A percentile compares a stretch with the other conserved stretches of the same genome.
These are phyloP conservation scores for Colletotrichum falcatum DNA, from an alignment of 2,329 filamentous ascomycete species.

Conservation along the genomic window DNA sequence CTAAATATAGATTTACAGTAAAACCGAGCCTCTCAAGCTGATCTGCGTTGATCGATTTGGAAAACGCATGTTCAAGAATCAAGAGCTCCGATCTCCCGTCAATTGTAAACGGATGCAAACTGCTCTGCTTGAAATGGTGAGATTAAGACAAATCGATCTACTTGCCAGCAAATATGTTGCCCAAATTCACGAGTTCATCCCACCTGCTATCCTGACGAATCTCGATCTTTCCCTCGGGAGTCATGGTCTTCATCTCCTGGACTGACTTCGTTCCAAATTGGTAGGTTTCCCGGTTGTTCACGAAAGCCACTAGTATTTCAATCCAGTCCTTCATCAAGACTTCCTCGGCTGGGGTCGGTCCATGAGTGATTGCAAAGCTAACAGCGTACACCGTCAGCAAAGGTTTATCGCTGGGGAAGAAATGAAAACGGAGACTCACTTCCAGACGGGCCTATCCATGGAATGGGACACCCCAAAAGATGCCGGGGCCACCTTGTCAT, in stretches of 20 bases:
- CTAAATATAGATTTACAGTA: not conserved
- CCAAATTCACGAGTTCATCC: conserved; percentile 48
- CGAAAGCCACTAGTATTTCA: conserved; percentile 52
- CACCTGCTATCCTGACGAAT: conserved; percentile 52
- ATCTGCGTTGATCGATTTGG: too few relatives aligned
- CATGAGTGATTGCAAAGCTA: conserved; percentile 54
- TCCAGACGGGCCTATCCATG: conserved; percentile 59
- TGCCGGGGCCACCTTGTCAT: conserved; percentile 52
- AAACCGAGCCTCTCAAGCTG: not conserved
- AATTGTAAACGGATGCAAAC: not conserved
- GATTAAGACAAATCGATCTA: not conserved
- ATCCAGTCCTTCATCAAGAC: conserved; percentile 55
- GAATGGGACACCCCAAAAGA: conserved; percentile 52
- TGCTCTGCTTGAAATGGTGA: too few relatives aligned
- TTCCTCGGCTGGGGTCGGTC: conserved; percentile 50
- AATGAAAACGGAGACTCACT: conserved; percentile 45
- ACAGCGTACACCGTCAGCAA: not conserved
- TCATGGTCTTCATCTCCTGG: conserved; percentile 53
- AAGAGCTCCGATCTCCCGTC: not conserved
- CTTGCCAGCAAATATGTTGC: conserved; percentile 46
- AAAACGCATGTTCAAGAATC: not conserved
- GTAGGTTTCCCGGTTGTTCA: conserved; percentile 48
- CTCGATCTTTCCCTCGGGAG: conserved; percentile 49
- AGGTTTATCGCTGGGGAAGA: not conserved
- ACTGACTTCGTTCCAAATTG: conserved; percentile 50